A percentile compares a stretch with the other conserved stretches of the same genome.
Evolutionary conservation across 129 eudicot genomes (phyloP).

Genomic region (Flaveria bidentis): DNA sequence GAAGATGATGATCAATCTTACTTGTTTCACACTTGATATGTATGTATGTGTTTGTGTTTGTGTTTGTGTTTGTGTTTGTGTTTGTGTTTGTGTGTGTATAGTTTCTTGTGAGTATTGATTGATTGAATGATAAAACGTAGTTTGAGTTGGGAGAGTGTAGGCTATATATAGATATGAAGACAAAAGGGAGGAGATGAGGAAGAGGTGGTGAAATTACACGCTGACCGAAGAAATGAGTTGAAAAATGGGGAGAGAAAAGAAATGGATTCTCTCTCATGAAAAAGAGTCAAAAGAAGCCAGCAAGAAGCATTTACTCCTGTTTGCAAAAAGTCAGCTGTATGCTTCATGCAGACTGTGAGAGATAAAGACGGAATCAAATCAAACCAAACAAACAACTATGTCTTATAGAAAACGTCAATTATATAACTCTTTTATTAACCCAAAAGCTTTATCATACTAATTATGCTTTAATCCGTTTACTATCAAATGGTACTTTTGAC

Average conservation of each 20-base stretch:
- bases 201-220: constrained; percentile 36
- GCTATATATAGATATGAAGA: constrained; percentile 44
- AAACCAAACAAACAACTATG: background rate
- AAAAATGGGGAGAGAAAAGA: constrained; percentile 19
- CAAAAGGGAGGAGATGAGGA: constrained; percentile 25
- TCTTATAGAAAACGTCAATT: no score
- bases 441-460: no score
- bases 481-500: no score
- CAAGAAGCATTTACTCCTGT: constrained; percentile 46
- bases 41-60: background rate
- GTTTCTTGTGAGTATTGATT: constrained; percentile 4
- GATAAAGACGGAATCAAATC: constrained; percentile 21
- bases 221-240: constrained; percentile 39
- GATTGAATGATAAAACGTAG: background rate
- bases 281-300: constrained; percentile 52
- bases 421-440: no score
- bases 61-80: background rate
- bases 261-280: constrained; percentile 37
- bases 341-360: constrained; percentile 37
- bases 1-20: constrained; percentile 13
- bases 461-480: no score
- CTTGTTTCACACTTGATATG: background rate
- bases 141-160: constrained; percentile 26
- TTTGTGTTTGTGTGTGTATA: background rate
- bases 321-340: constrained; percentile 47